Conservation (phyloP, 306 rosid species). For the Cucumis cinereus region DNA sequence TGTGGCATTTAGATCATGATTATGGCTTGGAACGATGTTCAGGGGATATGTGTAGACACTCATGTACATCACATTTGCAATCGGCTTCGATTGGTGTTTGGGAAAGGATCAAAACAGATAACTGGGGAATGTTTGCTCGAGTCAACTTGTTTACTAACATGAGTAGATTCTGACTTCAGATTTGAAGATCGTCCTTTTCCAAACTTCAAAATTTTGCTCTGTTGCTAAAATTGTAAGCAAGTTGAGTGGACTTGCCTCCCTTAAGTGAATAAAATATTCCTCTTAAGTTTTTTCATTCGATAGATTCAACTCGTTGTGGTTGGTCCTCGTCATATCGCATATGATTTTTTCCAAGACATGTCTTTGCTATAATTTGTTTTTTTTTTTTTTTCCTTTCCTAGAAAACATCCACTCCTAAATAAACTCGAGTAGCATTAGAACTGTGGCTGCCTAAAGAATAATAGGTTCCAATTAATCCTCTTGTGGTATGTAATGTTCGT, state of each 20-base stretch:
- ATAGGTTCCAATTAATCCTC: slow-evolving; percentile 86
- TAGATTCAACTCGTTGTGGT: background rate
- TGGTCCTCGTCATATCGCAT: background rate
- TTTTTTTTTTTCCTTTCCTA: slow-evolving; percentile 17
- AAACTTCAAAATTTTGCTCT: background rate
- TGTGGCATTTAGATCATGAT: slow-evolving; percentile 63
- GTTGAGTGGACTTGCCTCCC: background rate
- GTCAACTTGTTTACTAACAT: background rate
- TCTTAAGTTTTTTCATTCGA: background rate
- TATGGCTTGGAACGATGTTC: slow-evolving; percentile 83
- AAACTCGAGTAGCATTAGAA: slow-evolving; percentile 70
- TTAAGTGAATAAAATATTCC: background rate
- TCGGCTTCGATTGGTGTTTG: slow-evolving; percentile 82
- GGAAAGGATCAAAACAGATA: slow-evolving; percentile 67
- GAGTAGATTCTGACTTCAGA: slow-evolving; percentile 3
- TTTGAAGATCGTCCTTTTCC: background rate
- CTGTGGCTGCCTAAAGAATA: slow-evolving; percentile 90
- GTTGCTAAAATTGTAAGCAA: background rate
- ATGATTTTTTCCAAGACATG: background rate
- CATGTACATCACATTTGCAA: slow-evolving; percentile 91
- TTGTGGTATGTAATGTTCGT: slow-evolving; percentile 47
- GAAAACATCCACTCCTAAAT: slow-evolving; percentile 77
- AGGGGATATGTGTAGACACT: slow-evolving; percentile 94
- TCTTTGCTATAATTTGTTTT: slow-evolving; percentile 3
- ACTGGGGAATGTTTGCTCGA: slow-evolving; percentile 1